Base-by-base conservation (phyloP, 139 green algal genomes). In the Gonium pectorale region DNA sequence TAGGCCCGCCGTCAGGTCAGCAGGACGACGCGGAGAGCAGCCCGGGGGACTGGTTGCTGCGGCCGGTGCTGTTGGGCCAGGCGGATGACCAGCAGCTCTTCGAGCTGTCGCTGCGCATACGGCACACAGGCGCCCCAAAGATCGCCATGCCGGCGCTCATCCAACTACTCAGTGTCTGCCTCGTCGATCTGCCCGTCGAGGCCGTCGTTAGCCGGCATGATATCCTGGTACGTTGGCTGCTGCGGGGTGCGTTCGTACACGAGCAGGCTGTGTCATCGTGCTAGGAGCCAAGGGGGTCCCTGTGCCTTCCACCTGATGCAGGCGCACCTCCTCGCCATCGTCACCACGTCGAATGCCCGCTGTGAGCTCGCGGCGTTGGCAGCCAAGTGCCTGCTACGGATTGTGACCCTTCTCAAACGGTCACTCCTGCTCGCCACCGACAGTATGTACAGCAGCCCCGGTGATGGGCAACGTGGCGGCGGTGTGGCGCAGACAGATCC, bases 61-160 rank as follows among this genome's bases (percentile, higher is more conserved):
- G 44, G 22, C 22, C 51, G 11, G 80, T 93, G 31, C 0, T 29
- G 17, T 82, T 92, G 59, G 83, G 77, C 11, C 71, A 88, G 33
- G 77, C 82, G 31, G 90, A 93, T 59, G 90, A 94, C 40, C 90
- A 93, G 86, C 44, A 87, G 52, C 83, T 93, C 43, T 94, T 94
- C 85, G 91, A 93, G 64, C 77, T 94, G 62, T 86, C 86, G 22
- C 82, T 93, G 56, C 77, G 87, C 67, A 82, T 94, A 37, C 82
- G 91, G 69, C 90, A 91, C 83, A 54, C 43, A 6, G 70, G 88
- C 24, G 87, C 90, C 52, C 67, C 85, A 22, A 75, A 64, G 8
- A 77, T 92, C 13, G 60, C 85, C 59, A 43, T 87, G 52, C 85
- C 88, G 26, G 89, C 90, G 27, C 75, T 87, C n/a, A 19, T 75